These are phyloP conservation scores for Macrophomina pseudophaseolina DNA, from an alignment of 2,329 filamentous ascomycete genomes.

Conservation along the genomic window DNA sequence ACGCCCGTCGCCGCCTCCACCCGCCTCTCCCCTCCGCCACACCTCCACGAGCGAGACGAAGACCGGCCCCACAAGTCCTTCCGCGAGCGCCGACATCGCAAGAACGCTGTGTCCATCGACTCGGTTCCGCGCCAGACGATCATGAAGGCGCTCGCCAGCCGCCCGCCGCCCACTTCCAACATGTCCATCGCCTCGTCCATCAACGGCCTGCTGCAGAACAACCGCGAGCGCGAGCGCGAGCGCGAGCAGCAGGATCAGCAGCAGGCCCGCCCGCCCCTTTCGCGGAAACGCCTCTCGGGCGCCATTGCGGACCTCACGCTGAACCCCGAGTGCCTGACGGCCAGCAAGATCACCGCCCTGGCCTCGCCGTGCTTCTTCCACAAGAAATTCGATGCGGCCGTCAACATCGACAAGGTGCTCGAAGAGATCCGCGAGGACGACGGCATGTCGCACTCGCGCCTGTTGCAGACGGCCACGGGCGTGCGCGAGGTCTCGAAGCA, in stretches of 20 bases:
- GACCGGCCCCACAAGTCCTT: constrained; percentile 34
- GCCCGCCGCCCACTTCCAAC: constrained; percentile 59
- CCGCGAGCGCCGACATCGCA: constrained; percentile 46
- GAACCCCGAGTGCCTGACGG: constrained; percentile 48
- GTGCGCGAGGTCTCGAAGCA: constrained; percentile 96
- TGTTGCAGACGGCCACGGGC: constrained; percentile 93
- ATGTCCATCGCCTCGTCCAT: constrained; percentile 68
- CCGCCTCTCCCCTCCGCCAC: constrained; percentile 2
- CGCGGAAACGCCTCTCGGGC: constrained; percentile 64
- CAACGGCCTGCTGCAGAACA: constrained; percentile 58
- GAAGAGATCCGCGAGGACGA: constrained; percentile 91
- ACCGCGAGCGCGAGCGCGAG: constrained; percentile 3
- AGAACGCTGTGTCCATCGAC: constrained; percentile 62
- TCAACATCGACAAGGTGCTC: constrained; percentile 92
- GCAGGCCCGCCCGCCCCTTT: constrained; percentile 18
- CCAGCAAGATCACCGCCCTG: constrained; percentile 66
- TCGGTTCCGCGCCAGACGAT: constrained; percentile 78
- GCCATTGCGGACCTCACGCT: constrained; percentile 60
- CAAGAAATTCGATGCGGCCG: constrained; percentile 92
- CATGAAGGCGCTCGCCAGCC: constrained; percentile 78
- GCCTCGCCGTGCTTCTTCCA: constrained; percentile 98
- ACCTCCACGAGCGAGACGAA: neutral
- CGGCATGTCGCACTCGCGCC: constrained; percentile 87
- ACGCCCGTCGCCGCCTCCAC: constrained; percentile 11
- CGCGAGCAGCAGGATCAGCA: neutral